phyloP scores from a whole-genome alignment of 1,284 basidiomycete genomes.

The Heliocybe sulcata region DNA sequence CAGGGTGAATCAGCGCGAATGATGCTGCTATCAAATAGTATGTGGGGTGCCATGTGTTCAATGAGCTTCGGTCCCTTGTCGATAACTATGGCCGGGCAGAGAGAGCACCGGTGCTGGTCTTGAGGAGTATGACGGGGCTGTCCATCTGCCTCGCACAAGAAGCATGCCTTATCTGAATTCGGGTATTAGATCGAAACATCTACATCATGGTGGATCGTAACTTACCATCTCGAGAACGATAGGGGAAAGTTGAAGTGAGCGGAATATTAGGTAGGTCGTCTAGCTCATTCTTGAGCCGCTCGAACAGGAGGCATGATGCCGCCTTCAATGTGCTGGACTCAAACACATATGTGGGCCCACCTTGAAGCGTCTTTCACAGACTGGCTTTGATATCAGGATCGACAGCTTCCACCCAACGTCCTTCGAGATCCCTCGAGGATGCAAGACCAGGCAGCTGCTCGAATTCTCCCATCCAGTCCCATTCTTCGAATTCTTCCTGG shows the following conservation, averaged over 20 bases:
- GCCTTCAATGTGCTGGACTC: neutral
- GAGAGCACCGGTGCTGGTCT: neutral
- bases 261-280: neutral
- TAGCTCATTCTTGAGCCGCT: neutral
- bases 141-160: neutral
- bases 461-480: neutral
- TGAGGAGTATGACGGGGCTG: neutral
- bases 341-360: neutral
- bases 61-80: neutral
- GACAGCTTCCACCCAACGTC: neutral
- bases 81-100: neutral
- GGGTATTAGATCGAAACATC: neutral
- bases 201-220: neutral
- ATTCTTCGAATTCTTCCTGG: neutral
- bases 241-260: neutral
- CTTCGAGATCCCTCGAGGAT: neutral
- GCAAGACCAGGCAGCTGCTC: neutral
- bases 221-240: neutral
- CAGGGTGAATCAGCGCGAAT: neutral
- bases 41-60: neutral
- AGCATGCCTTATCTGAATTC: conserved; percentile 1
- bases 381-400: neutral
- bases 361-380: too few relatives aligned
- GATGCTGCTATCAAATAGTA: neutral
- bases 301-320: neutral